Evolutionary conservation across 2,329 filamentous ascomycete genomes (phyloP), one percentile per base, ranked within the genome.

Genomic region (Colletotrichum filicis): DNA sequence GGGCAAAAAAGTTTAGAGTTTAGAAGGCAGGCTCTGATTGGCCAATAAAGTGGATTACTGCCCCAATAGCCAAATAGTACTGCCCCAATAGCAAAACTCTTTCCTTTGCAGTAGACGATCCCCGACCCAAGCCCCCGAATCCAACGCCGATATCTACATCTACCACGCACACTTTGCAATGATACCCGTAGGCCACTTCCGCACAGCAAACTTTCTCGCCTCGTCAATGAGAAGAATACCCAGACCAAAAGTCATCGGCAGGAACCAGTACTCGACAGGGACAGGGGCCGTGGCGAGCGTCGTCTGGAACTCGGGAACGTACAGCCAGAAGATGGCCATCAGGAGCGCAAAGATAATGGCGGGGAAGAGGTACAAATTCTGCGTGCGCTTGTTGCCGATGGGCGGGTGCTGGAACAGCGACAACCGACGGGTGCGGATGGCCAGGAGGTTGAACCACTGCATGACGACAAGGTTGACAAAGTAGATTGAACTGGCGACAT

Each of bases 381-480:
- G 87, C 0, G 92, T 93, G 12, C 83, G 79, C 76, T 86, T 88
- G 79, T 92, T 92, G 80, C 92, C 91, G 8, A 89, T 74, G 0
- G 93, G 93, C 3, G 92, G 90, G 76, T 95, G 93, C 78, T 94
- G 91, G 80, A 95, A 91, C 75, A 95, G 89, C 68, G 89, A 89
- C 26, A 92, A 85, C 1, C 89, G 86, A 1, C 91, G 86, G 1
- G 90, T 95, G 19, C 93, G 87, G 5, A 93, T 87, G 1, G 91
- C 90, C 78, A 95, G 88, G 4, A 95, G 85, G 79, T 93, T 94
- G 85, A 95, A 95, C 86, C 91, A 92, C 86, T 94, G 92, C 92
- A 95, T 94, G 61, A 95, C 91, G 2, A 96, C 93, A 26, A 96
- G 84, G 72, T 92, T 95, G 76, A 95, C 89, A 77, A 95, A 95